Percentiles rank a stretch among this genome's conserved stretches.
phyloP scores from a whole-genome alignment of 2,329 filamentous ascomycete genomes.

The Leptosphaerulina australis region DNA sequence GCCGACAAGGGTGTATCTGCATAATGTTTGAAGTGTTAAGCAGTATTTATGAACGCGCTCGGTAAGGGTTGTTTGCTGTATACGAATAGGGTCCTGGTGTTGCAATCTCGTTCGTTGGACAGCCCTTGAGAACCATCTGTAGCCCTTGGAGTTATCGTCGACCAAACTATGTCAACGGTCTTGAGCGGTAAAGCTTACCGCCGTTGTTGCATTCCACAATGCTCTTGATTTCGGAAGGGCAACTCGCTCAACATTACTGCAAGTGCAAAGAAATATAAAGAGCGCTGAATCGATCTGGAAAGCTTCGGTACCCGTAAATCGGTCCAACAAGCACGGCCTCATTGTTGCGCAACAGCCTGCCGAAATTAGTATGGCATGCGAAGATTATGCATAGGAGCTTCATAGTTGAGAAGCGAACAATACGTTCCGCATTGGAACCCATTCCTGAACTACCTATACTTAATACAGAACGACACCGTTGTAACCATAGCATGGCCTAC shows the following conservation, averaged over 20 bases:
- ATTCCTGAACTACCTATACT: conserved; percentile 45
- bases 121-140: too few relatives aligned
- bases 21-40: not conserved
- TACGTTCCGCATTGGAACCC: conserved; percentile 26
- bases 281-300: too few relatives aligned
- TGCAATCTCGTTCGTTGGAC: too few relatives aligned
- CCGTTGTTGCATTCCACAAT: not conserved
- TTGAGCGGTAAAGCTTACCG: not conserved
- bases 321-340: not conserved
- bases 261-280: not conserved
- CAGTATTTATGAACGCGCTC: not conserved
- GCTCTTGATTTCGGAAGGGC: not conserved
- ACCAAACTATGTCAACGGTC: too few relatives aligned
- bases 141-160: too few relatives aligned
- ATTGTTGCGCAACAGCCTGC: not conserved
- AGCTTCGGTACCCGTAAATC: too few relatives aligned
- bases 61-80: not conserved
- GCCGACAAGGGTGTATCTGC: not conserved
- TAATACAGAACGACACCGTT: conserved; percentile 37
- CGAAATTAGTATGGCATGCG: conserved; percentile 1
- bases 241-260: not conserved
- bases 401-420: conserved; percentile 26
- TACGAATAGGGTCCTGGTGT: not conserved
- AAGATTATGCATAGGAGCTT: conserved; percentile 7
- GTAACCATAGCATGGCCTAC: conserved; percentile 10